Evolutionary conservation across 805 yeast species (phyloP).

Genomic region (Myxozyma monticola): DNA sequence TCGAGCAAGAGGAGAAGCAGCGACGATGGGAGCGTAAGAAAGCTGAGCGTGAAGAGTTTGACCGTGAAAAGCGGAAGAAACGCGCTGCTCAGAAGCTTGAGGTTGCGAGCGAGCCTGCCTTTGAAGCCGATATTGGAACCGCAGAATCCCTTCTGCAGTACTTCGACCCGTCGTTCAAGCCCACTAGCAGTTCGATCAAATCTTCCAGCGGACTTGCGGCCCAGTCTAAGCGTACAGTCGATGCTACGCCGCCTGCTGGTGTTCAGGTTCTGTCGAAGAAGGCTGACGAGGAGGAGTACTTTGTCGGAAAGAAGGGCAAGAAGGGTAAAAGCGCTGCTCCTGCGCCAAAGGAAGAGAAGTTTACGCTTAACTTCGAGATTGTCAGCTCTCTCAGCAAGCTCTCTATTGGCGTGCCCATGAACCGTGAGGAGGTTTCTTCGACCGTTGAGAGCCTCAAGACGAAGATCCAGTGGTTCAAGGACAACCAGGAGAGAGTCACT

Average conservation of each 20-base stretch:
- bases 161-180: conserved; percentile 78
- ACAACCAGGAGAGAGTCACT: conserved; percentile 79
- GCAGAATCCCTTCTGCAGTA: conserved; percentile 69
- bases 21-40: conserved; percentile 57
- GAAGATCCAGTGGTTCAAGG: conserved; percentile 66
- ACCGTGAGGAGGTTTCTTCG: conserved; percentile 65
- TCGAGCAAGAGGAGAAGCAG: conserved; percentile 66
- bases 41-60: conserved; percentile 52
- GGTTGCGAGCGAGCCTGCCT: conserved; percentile 77
- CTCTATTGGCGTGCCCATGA: conserved; percentile 74
- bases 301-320: conserved; percentile 48
- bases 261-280: conserved; percentile 60
- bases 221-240: conserved; percentile 31
- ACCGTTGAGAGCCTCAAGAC: conserved; percentile 67
- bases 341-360: conserved; percentile 42
- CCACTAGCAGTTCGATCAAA: conserved; percentile 34
- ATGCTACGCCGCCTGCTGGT: conserved; percentile 41
- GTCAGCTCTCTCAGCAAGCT: conserved; percentile 75
- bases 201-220: conserved; percentile 18
- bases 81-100: conserved; percentile 70
- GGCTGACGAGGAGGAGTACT: conserved; percentile 58
- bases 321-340: conserved; percentile 14
- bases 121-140: conserved; percentile 69
- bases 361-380: conserved; percentile 76
- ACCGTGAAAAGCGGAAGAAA: conserved; percentile 49